Conservation (phyloP, 768 basidiomycete species). For the Leccinum subtestaceum region DNA sequence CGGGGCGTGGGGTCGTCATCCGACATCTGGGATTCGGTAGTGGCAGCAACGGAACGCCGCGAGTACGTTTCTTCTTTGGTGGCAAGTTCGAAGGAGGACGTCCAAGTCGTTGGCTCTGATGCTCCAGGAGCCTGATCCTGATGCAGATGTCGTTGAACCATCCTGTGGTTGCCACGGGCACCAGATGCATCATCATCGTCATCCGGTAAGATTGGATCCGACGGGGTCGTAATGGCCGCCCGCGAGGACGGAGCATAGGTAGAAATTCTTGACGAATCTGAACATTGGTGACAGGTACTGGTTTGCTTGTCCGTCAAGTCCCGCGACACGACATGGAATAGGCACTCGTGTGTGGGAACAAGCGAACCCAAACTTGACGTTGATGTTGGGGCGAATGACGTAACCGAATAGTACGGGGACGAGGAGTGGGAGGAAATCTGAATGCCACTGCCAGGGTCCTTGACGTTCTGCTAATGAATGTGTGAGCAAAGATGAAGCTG, state of each 20-base stretch:
- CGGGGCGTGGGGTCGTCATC: constrained; percentile 30
- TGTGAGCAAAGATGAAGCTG: constrained; percentile 4
- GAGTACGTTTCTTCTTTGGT: neutral
- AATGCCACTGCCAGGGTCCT: constrained; percentile 7
- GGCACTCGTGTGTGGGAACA: constrained; percentile 24
- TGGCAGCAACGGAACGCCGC: constrained; percentile 2
- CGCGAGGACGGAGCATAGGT: neutral
- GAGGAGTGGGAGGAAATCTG: neutral
- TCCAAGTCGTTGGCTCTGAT: neutral
- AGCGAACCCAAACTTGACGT: constrained; percentile 32
- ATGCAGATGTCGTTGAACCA: constrained; percentile 1
- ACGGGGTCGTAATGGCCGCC: neutral
- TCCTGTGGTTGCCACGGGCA: neutral
- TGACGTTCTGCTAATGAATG: constrained; percentile 3
- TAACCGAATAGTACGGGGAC: constrained; percentile 13
- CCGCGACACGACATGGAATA: constrained; percentile 19
- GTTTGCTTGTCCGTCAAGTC: constrained; percentile 9
- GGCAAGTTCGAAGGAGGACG: neutral
- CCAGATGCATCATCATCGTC: constrained; percentile 3
- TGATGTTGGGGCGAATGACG: constrained; percentile 21
- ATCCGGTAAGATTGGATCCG: constrained; percentile 10
- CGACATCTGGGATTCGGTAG: constrained; percentile 1
- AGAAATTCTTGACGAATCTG: neutral
- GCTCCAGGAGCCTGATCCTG: neutral
- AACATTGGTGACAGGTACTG: neutral